Evolutionary conservation across 2,329 filamentous ascomycete species (phyloP).

Genomic region (Colletotrichum tabaci): DNA sequence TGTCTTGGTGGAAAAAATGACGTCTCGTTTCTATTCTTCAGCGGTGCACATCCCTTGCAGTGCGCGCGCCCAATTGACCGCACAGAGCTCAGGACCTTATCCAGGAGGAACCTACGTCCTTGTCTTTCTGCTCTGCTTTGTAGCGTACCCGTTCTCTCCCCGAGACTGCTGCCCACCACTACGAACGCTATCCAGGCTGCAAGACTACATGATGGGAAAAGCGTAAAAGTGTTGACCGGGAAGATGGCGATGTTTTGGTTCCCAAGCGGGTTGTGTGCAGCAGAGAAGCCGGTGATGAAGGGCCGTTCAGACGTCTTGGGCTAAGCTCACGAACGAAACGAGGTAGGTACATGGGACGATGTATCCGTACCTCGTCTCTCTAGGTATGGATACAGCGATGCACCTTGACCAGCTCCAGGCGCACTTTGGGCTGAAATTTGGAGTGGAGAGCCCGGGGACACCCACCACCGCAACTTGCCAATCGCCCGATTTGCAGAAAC

Average conservation of each 20-base stretch:
- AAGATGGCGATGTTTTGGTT: neutral
- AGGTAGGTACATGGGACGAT: neutral
- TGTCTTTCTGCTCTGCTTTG: neutral
- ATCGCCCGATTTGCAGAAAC: slow-evolving; percentile 33
- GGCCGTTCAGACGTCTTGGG: neutral
- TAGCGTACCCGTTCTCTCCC: neutral
- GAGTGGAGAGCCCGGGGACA: slow-evolving; percentile 6
- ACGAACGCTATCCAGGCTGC: neutral
- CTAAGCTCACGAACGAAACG: neutral
- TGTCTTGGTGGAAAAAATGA: slow-evolving; percentile 8
- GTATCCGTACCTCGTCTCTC: neutral
- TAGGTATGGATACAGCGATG: no score
- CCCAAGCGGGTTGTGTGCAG: neutral
- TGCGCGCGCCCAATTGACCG: neutral
- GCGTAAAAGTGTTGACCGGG: neutral
- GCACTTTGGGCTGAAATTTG: slow-evolving; percentile 39
- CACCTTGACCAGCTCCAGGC: neutral
- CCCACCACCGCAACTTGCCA: slow-evolving; percentile 6
- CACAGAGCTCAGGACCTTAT: neutral
- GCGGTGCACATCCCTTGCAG: neutral
- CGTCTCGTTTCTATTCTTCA: slow-evolving; percentile 21
- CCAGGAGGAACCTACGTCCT: neutral
- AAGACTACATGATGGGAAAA: neutral
- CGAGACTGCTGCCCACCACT: neutral
- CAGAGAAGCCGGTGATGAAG: neutral